Percentiles rank a stretch among this genome's conserved stretches.
phyloP scores from a whole-genome alignment of 352 stramenopile species.

The Pythium scleroteichum region DNA sequence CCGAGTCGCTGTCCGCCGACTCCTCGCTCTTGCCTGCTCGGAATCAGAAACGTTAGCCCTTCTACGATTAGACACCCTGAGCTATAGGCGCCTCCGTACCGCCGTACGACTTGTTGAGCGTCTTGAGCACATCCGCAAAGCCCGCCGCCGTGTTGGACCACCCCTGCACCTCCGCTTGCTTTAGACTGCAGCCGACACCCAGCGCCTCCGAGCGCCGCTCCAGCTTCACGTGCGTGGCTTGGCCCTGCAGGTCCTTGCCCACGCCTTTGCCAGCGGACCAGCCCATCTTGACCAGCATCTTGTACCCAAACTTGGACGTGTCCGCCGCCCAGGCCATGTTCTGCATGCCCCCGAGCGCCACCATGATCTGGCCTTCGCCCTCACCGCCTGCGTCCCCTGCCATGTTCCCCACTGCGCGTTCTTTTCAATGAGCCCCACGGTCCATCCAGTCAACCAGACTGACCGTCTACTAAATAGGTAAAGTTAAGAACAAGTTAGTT shows the following conservation, averaged over 20 bases:
- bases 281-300: constrained; percentile 97
- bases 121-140: constrained; percentile 86
- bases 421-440: background rate
- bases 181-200: constrained; percentile 90
- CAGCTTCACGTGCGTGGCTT: constrained; percentile 87
- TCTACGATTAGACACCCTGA: background rate
- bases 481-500: too few species aligned
- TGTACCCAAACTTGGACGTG: constrained; percentile 93
- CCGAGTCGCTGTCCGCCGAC: constrained; percentile 34
- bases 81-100: constrained; percentile 5
- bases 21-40: constrained; percentile 37
- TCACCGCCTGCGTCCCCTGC: constrained; percentile 17
- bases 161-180: constrained; percentile 86
- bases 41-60: constrained; percentile 1
- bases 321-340: constrained; percentile 89
- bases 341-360: constrained; percentile 81
- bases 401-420: constrained; percentile 7
- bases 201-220: constrained; percentile 86
- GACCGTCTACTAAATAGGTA: background rate
- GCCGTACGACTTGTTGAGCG: constrained; percentile 83
- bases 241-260: constrained; percentile 92
- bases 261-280: constrained; percentile 93
- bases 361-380: constrained; percentile 54
- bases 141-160: constrained; percentile 78
- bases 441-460: constrained; percentile 25